Base-by-base conservation (phyloP, 2,329 filamentous ascomycete genomes). In the Penicillium sclerotigenum region DNA sequence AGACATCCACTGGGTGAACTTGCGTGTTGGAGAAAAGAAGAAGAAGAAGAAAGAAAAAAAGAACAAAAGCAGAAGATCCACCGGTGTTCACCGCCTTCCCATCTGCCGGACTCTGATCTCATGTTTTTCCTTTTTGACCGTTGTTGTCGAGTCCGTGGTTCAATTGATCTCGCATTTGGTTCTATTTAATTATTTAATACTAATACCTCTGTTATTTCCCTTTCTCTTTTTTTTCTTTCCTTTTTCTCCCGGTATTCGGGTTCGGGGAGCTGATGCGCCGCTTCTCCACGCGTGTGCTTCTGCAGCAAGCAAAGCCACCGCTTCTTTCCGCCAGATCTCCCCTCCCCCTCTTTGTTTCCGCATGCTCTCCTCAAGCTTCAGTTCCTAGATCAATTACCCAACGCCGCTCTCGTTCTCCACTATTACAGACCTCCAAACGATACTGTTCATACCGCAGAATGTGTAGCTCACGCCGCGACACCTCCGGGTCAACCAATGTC, bases 381-480 rank as follows among this genome's bases (percentile, higher is more conserved):
- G 47, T 63, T 43, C 51, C 57, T 51, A 58, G 59, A 58, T 52
- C 63, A 26, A 48, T 57, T 16, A 26, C 40, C 7, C 56, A 60
- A 59, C 61, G 65, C 57, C 59, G 65, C 53, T 57, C 63, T 33
- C 62, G 59, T 45, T 65, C 65, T 20, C 65, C 68, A 28, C 64
- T 72, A 37, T 63, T 68, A 34, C 71, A 73, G 47, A 64, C 65
- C 42, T 65, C 69, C 47, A 74, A 74, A 61, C 80, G 87, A 71
- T 76, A 87, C 73, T 94, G 90, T 75, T 93, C 90, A 52, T 88
- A 88, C 75, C 83, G 87, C 77, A 82, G 87, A 78, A 81, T 79
- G 74, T 93, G 92, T 86, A 90, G 88, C 76, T 84, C 83, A 72
- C 78, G 83, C 60, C 79, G 81, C 55, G 84, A 83, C 61, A 75